Evolutionary conservation across 75 land plant genomes (phyloP).

Genomic region (Pseudotsuga menziesii): DNA sequence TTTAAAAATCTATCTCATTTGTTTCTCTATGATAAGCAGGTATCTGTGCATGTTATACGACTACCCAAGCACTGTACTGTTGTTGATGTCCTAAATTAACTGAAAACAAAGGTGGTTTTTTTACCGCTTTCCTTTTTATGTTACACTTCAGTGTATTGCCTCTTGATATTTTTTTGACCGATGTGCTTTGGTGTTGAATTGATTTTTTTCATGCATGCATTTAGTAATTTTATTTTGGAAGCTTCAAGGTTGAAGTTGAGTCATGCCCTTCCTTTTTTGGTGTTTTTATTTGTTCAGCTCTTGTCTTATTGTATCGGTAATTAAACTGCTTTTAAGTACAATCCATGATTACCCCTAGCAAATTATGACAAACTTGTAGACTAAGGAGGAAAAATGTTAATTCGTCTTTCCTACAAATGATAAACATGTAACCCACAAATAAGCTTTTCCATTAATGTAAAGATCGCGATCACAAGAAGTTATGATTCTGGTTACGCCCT

Average conservation of each 20-base stretch:
- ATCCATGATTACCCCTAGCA: not conserved
- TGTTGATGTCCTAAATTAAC: conserved; percentile 43
- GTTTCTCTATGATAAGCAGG: conserved; percentile 33
- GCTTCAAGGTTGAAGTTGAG: not conserved
- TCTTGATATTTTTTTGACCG: not conserved
- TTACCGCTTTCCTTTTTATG: not conserved
- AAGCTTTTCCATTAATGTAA: too few relatives aligned
- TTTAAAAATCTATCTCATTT: not conserved
- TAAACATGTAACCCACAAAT: too few relatives aligned
- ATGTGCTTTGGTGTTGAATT: not conserved
- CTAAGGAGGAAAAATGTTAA: not conserved
- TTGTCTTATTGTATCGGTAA: not conserved
- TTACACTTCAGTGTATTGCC: not conserved
- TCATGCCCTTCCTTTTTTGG: not conserved
- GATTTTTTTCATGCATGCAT: not conserved
- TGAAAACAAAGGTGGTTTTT: conserved; percentile 30
- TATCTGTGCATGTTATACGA: conserved; percentile 44
- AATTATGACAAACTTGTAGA: not conserved
- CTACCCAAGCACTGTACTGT: conserved; percentile 47
- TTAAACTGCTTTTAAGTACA: not conserved
- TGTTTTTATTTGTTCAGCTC: not conserved
- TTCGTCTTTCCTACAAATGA: not conserved
- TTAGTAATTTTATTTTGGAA: not conserved
- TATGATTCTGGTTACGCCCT: too few relatives aligned
- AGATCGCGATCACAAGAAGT: too few relatives aligned